Conservation (phyloP, 768 basidiomycete genomes). For the Bullera alba region DNA sequence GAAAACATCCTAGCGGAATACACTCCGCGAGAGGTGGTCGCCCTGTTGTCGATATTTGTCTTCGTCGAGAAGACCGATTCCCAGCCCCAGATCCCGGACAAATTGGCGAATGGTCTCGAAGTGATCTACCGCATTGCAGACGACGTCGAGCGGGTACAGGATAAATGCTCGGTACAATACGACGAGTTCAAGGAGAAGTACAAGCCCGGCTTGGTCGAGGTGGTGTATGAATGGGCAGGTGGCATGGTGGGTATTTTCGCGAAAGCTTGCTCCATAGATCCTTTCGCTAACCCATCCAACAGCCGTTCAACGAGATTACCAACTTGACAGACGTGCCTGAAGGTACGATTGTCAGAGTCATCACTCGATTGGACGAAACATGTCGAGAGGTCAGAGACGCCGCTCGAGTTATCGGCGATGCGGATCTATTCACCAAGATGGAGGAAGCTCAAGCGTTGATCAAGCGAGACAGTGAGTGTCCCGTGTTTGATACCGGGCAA, state of each 20-base stretch:
- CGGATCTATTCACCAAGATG: constrained; percentile 94
- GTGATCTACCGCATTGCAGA: constrained; percentile 72
- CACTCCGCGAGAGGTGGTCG: constrained; percentile 93
- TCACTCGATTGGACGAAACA: constrained; percentile 91
- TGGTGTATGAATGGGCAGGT: constrained; percentile 98
- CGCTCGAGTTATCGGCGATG: constrained; percentile 93
- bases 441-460: constrained; percentile 89
- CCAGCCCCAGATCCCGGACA: constrained; percentile 72
- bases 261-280: background rate
- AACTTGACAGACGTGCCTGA: constrained; percentile 87
- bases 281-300: constrained; percentile 4
- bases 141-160: constrained; percentile 71
- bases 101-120: constrained; percentile 71
- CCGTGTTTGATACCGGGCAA: background rate
- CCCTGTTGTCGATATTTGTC: constrained; percentile 89
- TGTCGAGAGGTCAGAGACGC: constrained; percentile 96
- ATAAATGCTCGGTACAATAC: constrained; percentile 65
- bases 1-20: constrained; percentile 87
- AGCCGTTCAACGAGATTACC: constrained; percentile 96
- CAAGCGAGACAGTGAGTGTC: constrained; percentile 88
- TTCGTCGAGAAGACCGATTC: constrained; percentile 97
- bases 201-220: constrained; percentile 88
- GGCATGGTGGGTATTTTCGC: constrained; percentile 68
- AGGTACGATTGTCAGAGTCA: constrained; percentile 92
- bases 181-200: constrained; percentile 71